Evolutionary conservation across 306 rosid genomes (phyloP).

Genomic region (Quercus mongolica): DNA sequence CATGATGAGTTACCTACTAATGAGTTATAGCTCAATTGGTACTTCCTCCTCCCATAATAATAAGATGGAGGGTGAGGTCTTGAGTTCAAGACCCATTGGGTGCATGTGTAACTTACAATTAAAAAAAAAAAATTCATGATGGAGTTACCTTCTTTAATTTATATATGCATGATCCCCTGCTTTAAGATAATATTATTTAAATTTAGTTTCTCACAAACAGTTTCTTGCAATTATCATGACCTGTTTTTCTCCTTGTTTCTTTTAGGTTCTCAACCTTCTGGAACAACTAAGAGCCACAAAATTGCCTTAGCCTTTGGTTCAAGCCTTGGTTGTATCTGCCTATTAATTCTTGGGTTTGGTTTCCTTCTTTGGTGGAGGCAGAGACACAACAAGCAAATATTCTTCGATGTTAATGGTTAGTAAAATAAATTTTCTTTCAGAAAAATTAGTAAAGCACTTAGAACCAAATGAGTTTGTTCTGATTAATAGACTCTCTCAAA

Average conservation of each 20-base stretch:
- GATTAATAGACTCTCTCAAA: neutral
- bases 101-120: neutral
- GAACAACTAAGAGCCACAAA: conserved; percentile 63
- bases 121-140: no score
- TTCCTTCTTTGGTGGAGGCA: conserved; percentile 91
- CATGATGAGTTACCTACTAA: conserved; percentile 11
- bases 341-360: conserved; percentile 68
- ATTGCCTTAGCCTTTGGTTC: conserved; percentile 80
- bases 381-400: conserved; percentile 76
- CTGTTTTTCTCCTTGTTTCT: conserved; percentile 2
- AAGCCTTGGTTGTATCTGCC: conserved; percentile 71
- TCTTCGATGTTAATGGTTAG: conserved; percentile 86
- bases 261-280: conserved; percentile 52
- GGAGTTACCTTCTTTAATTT: neutral
- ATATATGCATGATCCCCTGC: neutral
- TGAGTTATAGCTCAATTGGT: no score
- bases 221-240: conserved; percentile 13
- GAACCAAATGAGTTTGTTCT: neutral
- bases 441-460: neutral
- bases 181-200: neutral
- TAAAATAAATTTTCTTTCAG: neutral
- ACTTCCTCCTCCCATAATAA: no score
- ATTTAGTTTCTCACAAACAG: neutral
- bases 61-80: no score
- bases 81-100: no score